A percentile compares a stretch with the other conserved stretches of the same genome.
Conservation (phyloP, 2,329 filamentous ascomycete species). For the Colletotrichum navitas region DNA sequence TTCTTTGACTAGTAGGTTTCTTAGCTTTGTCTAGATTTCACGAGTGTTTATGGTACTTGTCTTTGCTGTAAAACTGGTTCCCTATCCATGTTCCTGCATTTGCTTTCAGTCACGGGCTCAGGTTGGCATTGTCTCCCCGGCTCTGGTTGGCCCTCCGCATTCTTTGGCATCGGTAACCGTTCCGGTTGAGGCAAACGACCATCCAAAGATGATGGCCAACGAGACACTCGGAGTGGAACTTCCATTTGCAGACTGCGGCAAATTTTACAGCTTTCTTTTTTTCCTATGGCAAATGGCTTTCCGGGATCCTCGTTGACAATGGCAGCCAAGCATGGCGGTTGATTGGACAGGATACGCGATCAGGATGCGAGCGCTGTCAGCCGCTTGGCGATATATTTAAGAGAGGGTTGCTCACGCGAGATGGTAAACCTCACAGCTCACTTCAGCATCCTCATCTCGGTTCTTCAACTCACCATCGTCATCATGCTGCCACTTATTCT, state of each 20-base stretch:
- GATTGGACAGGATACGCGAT: slow-evolving; percentile 4
- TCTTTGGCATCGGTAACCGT: too few relatives aligned
- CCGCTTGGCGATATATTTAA: not conserved
- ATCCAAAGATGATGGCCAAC: not conserved
- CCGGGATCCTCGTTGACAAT: not conserved
- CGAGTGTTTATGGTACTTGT: too few relatives aligned
- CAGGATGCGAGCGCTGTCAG: not conserved
- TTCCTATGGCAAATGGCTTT: not conserved
- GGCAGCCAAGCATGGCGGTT: not conserved
- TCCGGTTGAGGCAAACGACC: not conserved
- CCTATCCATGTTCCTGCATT: not conserved
- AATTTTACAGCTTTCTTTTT: not conserved
- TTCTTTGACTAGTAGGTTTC: too few relatives aligned
- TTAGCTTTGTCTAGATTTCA: too few relatives aligned
- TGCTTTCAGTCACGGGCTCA: not conserved
- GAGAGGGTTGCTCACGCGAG: not conserved
- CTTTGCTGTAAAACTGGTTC: too few relatives aligned
- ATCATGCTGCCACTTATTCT: slow-evolving; percentile 7
- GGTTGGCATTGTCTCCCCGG: not conserved
- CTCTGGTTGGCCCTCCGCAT: not conserved
- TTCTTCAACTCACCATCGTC: not conserved
- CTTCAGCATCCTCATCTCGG: not conserved
- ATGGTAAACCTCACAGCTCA: not conserved
- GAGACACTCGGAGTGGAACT: not conserved
- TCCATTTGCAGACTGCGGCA: not conserved